Evolutionary conservation across 768 basidiomycete genomes (phyloP).

Genomic region (Lactarius vividus): DNA sequence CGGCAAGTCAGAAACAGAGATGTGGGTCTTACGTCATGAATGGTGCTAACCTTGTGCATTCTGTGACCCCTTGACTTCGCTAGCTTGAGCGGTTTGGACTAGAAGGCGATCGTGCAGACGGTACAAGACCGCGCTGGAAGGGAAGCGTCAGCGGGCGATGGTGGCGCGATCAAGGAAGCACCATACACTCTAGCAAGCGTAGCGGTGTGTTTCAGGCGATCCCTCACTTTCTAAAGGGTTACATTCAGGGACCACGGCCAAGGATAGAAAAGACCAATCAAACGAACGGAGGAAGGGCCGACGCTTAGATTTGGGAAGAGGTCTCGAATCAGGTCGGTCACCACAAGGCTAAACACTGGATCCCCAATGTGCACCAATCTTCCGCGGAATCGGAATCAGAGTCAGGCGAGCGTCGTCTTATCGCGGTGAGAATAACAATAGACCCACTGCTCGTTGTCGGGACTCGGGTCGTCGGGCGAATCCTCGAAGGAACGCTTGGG

Average conservation of each 20-base stretch:
- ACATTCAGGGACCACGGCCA: not conserved
- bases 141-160: not conserved
- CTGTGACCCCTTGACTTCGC: slow-evolving; percentile 14
- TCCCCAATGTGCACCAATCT: slow-evolving; percentile 21
- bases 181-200: slow-evolving; percentile 15
- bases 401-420: not conserved
- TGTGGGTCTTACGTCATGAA: not conserved
- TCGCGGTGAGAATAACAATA: not conserved
- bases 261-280: not conserved
- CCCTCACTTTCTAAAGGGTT: slow-evolving; percentile 20
- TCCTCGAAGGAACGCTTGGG: slow-evolving; percentile 20
- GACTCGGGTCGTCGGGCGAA: slow-evolving; percentile 5
- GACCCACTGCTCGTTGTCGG: slow-evolving; percentile 19
- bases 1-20: not conserved
- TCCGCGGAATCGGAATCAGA: not conserved
- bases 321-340: slow-evolving; percentile 19
- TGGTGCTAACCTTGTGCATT: slow-evolving; percentile 17
- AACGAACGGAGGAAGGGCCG: slow-evolving; percentile 21
- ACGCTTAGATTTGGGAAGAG: slow-evolving; percentile 11
- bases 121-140: slow-evolving; percentile 17
- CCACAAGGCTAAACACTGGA: slow-evolving; percentile 16
- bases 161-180: not conserved
- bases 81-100: slow-evolving; percentile 13
- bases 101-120: slow-evolving; percentile 12
- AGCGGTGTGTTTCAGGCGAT: slow-evolving; percentile 16